Evolutionary conservation across 2,329 filamentous ascomycete species (phyloP).

Genomic region (Conoideocrella luteorostrata): DNA sequence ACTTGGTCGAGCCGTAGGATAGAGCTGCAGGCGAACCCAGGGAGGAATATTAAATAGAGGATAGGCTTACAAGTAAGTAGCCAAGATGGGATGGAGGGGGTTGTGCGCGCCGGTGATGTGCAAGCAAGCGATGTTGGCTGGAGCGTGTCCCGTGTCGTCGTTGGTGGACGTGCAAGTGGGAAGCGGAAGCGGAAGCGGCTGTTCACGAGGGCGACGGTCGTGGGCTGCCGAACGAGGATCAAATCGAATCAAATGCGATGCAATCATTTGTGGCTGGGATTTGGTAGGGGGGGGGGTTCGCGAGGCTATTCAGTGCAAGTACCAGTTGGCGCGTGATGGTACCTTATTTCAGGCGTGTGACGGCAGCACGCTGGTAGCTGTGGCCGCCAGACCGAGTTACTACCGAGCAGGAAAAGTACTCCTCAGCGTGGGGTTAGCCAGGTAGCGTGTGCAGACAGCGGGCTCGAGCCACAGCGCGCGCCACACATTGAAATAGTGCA

Average conservation of each 20-base stretch:
- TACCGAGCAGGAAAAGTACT: too few relatives aligned
- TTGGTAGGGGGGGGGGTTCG: not conserved
- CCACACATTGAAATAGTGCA: not conserved
- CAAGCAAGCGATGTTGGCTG: conserved; percentile 4
- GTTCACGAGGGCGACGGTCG: conserved; percentile 7
- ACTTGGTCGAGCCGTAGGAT: not conserved
- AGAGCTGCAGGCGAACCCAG: too few relatives aligned
- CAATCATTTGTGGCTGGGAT: conserved; percentile 6
- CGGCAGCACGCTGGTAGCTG: too few relatives aligned
- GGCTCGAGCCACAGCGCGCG: conserved; percentile 2
- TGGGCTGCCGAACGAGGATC: conserved; percentile 5
- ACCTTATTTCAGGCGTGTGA: too few relatives aligned
- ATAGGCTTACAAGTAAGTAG: not conserved
- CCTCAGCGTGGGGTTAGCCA: not conserved
- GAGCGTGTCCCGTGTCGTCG: conserved; percentile 5
- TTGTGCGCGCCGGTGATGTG: conserved; percentile 1
- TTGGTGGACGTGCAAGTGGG: not conserved
- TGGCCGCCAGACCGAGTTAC: too few relatives aligned
- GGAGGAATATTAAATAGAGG: too few relatives aligned
- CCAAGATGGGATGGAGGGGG: not conserved
- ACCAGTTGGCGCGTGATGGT: too few relatives aligned
- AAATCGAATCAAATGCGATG: conserved; percentile 1
- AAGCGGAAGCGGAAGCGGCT: conserved; percentile 2
- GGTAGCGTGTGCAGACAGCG: too few relatives aligned
- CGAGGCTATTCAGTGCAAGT: too few relatives aligned